Base-by-base conservation (phyloP, 176 grass and related monocot species). In the Cocos nucifera region DNA sequence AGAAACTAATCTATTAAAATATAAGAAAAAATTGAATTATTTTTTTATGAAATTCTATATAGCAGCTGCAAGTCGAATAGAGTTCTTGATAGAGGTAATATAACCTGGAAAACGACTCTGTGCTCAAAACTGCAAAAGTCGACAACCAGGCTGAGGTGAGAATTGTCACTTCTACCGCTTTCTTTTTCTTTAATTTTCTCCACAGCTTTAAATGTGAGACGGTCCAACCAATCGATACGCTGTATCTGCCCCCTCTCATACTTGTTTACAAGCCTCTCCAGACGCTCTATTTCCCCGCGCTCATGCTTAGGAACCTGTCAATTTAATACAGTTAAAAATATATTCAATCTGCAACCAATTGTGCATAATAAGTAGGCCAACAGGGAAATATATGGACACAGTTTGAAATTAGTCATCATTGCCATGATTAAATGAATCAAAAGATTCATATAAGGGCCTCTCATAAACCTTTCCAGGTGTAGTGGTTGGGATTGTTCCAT, bases 241-340 rank as follows among this genome's bases (percentile, higher is more conserved):
- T 89, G 93, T 80, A 92, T 89, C 69, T 92, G 93, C 9, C 87
- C 93, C 69, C 93, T 85, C 71, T 92, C 93, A 30, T 98, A 87
- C 53, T 89, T 98, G 84, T 98, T 98, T 48, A 89, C 84, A 56
- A 98, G 84, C 54, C 87, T 88, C 71, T 98, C 93, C 52, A 92
- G 50, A 55, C 87, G 77, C 77, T 98, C 93, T 62, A 89, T 80
- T 69, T 98, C 87, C 16, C 87, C 87, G 55, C 84, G 84, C 59
- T 98, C 84, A 15, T 83, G 80, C 76, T 88, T 89, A 51, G 87
- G 81, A 51, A 92, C 93, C 90, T 95, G 59, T 5, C 56, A 9
- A 22, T 75, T 62, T 44, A 44, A 44, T 6, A 44, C 35, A 44
- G 14, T 44, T 44, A 12, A 44, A 44, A 30, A 30, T 1, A 30